Conservation (phyloP, 2,329 filamentous ascomycete species). For the Macrophomina tecta region DNA sequence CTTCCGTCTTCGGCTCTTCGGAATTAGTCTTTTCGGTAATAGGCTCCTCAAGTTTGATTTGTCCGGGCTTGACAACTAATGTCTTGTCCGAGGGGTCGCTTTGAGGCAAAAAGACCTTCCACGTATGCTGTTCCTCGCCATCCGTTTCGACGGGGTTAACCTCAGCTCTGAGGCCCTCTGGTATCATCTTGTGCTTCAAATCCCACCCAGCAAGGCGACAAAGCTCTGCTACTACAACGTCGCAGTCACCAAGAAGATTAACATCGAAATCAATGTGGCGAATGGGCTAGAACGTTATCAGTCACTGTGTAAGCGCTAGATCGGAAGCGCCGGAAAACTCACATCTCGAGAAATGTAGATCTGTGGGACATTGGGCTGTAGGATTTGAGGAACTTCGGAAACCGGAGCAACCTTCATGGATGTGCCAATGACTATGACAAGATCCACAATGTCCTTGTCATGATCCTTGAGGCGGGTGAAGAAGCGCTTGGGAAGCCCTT, state of each 20-base stretch:
- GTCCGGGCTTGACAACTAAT: constrained; percentile 5
- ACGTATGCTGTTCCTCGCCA: constrained; percentile 36
- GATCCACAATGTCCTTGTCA: constrained; percentile 80
- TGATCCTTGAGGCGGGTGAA: constrained; percentile 78
- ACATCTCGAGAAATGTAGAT: constrained; percentile 85
- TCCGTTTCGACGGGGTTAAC: constrained; percentile 48
- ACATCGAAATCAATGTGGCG: constrained; percentile 94
- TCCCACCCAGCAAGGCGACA: constrained; percentile 82
- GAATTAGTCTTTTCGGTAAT: constrained; percentile 32
- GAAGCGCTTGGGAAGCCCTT: constrained; percentile 84
- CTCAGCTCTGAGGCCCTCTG: constrained; percentile 66
- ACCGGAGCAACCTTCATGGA: constrained; percentile 95
- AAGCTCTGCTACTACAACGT: constrained; percentile 86
- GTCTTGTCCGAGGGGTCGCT: neutral
- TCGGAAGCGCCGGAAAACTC: constrained; percentile 37
- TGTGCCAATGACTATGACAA: constrained; percentile 95
- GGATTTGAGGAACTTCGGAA: constrained; percentile 82
- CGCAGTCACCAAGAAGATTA: constrained; percentile 93
- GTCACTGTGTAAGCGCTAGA: constrained; percentile 28
- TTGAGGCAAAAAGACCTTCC: constrained; percentile 18
- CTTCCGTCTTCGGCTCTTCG: constrained; percentile 33
- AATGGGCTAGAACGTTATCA: constrained; percentile 63
- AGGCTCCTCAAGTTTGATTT: neutral
- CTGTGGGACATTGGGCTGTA: constrained; percentile 82
- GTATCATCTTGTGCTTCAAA: constrained; percentile 81